phyloP scores from a whole-genome alignment of 2,329 filamentous ascomycete species.

The Colletotrichum tanaceti region DNA sequence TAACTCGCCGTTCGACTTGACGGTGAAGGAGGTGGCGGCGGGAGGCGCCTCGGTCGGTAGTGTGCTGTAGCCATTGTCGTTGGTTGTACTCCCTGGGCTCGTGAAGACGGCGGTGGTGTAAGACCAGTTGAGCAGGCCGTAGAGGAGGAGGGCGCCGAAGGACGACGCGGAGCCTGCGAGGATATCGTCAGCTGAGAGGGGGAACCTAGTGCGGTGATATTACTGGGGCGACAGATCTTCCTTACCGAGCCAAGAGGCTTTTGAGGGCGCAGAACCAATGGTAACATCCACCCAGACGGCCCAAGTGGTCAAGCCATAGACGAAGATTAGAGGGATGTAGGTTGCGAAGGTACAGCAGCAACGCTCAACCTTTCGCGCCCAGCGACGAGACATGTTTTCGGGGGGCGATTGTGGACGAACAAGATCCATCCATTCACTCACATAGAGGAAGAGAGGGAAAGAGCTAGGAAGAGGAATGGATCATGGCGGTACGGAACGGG shows the following conservation, averaged over 20 bases:
- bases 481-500: slow-evolving; percentile 35
- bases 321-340: slow-evolving; percentile 89
- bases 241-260: slow-evolving; percentile 69
- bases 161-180: slow-evolving; percentile 66
- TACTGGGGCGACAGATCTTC: slow-evolving; percentile 19
- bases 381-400: slow-evolving; percentile 68
- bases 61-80: slow-evolving; percentile 78
- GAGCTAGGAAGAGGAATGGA: slow-evolving; percentile 17
- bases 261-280: slow-evolving; percentile 71
- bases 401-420: slow-evolving; percentile 42
- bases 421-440: slow-evolving; percentile 40
- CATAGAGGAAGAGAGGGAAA: slow-evolving; percentile 19
- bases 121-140: slow-evolving; percentile 83
- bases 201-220: slow-evolving; percentile 34
- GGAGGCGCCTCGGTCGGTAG: slow-evolving; percentile 78
- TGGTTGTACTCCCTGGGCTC: slow-evolving; percentile 79
- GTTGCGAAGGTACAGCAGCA: slow-evolving; percentile 82
- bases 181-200: slow-evolving; percentile 28
- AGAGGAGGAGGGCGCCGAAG: slow-evolving; percentile 75
- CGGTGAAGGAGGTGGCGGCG: slow-evolving; percentile 80
- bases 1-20: slow-evolving; percentile 87
- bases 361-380: slow-evolving; percentile 79
- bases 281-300: slow-evolving; percentile 86
- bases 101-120: slow-evolving; percentile 97
- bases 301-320: slow-evolving; percentile 93